Evolutionary conservation across 805 yeast species (phyloP).

Genomic region (Yarrowia keelungensis): DNA sequence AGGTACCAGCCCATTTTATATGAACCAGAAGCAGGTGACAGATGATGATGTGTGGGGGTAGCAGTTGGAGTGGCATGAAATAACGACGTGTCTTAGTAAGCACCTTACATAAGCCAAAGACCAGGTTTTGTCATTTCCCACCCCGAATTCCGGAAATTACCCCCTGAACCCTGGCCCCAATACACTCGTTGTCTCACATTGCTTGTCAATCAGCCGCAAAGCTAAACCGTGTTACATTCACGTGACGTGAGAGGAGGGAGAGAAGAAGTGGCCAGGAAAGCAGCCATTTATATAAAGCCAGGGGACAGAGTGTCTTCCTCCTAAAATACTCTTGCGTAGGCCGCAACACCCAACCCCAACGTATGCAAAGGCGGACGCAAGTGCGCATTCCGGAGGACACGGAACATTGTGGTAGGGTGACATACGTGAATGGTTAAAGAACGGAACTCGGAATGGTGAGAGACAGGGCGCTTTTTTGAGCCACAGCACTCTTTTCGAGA

Average conservation of each 20-base stretch:
- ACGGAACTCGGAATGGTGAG: too few relatives aligned
- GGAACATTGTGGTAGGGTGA: neutral
- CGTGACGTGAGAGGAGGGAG: neutral
- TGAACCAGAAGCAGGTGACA: too few relatives aligned
- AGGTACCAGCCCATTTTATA: constrained; percentile 10
- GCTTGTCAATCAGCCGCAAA: constrained; percentile 20
- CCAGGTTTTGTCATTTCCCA: too few relatives aligned
- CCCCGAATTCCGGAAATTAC: neutral
- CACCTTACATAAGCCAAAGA: neutral
- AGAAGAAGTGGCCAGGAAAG: too few relatives aligned
- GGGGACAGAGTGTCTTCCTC: too few relatives aligned
- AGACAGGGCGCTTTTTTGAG: too few relatives aligned
- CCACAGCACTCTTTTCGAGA: too few relatives aligned
- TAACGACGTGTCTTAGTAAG: neutral
- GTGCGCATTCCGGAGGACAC: constrained; percentile 5
- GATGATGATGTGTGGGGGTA: too few relatives aligned
- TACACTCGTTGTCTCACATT: constrained; percentile 14
- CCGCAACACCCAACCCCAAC: neutral
- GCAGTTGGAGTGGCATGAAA: too few relatives aligned
- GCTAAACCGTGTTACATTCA: neutral
- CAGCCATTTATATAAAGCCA: too few relatives aligned
- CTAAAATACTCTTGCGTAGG: neutral
- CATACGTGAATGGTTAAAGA: too few relatives aligned
- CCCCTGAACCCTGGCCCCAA: constrained; percentile 4
- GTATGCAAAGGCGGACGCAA: constrained; percentile 3